Base-by-base conservation (phyloP, 2,329 filamentous ascomycete genomes). In the Penicillium sp. region DNA sequence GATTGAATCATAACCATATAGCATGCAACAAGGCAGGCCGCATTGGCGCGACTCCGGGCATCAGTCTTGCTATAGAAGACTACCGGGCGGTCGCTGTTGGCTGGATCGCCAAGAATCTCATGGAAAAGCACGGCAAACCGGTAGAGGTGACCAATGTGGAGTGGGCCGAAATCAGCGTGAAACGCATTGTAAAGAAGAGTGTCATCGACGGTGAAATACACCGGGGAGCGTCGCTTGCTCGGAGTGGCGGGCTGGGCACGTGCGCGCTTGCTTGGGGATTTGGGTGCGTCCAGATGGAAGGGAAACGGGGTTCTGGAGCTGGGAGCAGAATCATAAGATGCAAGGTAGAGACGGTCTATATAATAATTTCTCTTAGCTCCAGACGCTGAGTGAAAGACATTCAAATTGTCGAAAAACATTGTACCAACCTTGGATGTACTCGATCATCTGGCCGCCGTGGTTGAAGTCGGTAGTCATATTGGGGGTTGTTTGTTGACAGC, bases 1-100 rank as follows among this genome's bases (percentile, higher is more conserved):
- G 90, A 90, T 77, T 99, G 94, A 66, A 99, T 96, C 62, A 99
- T 79, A 41, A 99, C 92, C 92, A 99, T 97, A 78, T 99, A 99
- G 79, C 91, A 96, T 52, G 94, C 93, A 43, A 99, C 84, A 69
- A 99, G 84, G 73, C 92, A 97, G 28, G 94, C 91, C 45, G 94
- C 91, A 75, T 99, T 99, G 63, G 71, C 94, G 49, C 73, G 84
- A 89, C 92, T 97, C 71, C 91, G 87, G 31, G 93, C 87, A 76
- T 99, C 92, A 5, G 92, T 88, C 65, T 87, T 88, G 76, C 92
- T 97, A 88, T 91, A 99, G 76, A 99, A 97, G 9, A 97, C 93
- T 55, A 99, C 91, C 1, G 91, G 88, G 45, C 91, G 84, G 62
- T 91, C 87, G 77, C 92, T 89, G 75, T 96, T 97, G 67, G 91